phyloP scores from a whole-genome alignment of 1,284 basidiomycete species.

The Porodaedalea pini region DNA sequence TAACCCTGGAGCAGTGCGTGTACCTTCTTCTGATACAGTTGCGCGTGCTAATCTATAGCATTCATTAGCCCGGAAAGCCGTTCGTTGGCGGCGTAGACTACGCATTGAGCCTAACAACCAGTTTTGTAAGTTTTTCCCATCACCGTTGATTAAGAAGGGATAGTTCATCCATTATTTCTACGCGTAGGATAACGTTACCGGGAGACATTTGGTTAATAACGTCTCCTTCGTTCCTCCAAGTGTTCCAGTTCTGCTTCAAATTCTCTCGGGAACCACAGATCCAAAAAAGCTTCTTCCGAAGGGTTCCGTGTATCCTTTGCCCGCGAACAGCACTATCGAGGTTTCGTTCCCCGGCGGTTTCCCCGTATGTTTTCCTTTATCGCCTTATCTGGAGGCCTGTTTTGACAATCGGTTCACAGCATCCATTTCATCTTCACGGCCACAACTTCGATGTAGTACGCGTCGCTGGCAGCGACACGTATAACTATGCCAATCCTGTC shows the following conservation, averaged over 20 bases:
- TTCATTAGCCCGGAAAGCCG: slow-evolving; percentile 26
- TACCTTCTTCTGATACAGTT: not conserved
- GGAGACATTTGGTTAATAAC: slow-evolving; percentile 21
- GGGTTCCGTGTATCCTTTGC: slow-evolving; percentile 26
- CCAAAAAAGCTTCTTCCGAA: slow-evolving; percentile 24
- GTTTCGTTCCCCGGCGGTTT: slow-evolving; percentile 25
- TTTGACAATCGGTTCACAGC: slow-evolving; percentile 18
- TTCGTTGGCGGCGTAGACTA: slow-evolving; percentile 29
- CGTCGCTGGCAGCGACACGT: slow-evolving; percentile 25
- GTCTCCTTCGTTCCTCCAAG: slow-evolving; percentile 26
- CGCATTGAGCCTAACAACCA: slow-evolving; percentile 26
- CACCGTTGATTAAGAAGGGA: too few species aligned
- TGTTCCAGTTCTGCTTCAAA: slow-evolving; percentile 31
- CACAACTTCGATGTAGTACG: slow-evolving; percentile 33
- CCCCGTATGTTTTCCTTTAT: slow-evolving; percentile 19
- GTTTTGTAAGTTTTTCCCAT: slow-evolving; percentile 15
- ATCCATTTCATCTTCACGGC: slow-evolving; percentile 34
- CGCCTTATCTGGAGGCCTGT: not conserved
- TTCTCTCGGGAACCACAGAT: slow-evolving; percentile 26
- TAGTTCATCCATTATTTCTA: not conserved
- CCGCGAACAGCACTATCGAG: slow-evolving; percentile 26
- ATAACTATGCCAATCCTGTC: slow-evolving; percentile 31
- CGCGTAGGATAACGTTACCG: slow-evolving; percentile 3
- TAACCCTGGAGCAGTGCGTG: slow-evolving; percentile 24
- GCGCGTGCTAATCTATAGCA: not conserved